Percentiles rank a stretch among this genome's conserved stretches.
Evolutionary conservation across 2,329 filamentous ascomycete genomes (phyloP).

Genomic region (Fusarium sp.): DNA sequence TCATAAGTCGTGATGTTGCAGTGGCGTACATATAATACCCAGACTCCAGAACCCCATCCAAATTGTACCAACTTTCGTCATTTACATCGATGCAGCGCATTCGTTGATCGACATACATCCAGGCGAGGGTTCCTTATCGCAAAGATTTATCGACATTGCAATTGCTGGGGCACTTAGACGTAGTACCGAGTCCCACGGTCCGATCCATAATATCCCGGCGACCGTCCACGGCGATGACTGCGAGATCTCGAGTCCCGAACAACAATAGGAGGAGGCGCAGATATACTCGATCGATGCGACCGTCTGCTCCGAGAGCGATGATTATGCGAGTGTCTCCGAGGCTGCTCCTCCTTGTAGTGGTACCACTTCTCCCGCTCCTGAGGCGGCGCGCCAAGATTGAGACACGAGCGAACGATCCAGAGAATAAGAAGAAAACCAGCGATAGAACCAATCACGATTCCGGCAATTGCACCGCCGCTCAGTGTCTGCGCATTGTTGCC

Average conservation of each 20-base stretch:
- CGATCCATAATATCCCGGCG: conserved; percentile 34
- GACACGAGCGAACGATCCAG: conserved; percentile 62
- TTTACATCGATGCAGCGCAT: background rate
- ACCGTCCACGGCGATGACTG: conserved; percentile 31
- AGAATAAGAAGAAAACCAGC: conserved; percentile 54
- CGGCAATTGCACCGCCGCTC: conserved; percentile 60
- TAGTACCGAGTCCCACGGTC: conserved; percentile 38
- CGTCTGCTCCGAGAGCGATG: conserved; percentile 45
- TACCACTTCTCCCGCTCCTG: conserved; percentile 52
- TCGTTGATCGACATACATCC: background rate
- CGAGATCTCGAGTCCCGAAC: conserved; percentile 39
- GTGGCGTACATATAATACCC: background rate
- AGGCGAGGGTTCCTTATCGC: background rate
- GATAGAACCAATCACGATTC: conserved; percentile 28
- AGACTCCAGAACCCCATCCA: background rate
- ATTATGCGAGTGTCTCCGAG: conserved; percentile 26
- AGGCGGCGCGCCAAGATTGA: conserved; percentile 56
- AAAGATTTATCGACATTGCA: background rate
- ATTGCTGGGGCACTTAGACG: conserved; percentile 5
- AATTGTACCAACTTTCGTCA: background rate
- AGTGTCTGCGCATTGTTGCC: conserved; percentile 45
- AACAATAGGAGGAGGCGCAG: conserved; percentile 44
- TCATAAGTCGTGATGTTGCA: conserved; percentile 29
- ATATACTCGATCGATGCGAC: conserved; percentile 43
- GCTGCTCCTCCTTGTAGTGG: conserved; percentile 46